phyloP scores from a whole-genome alignment of 352 stramenopile species.

The Pythium dissimile region DNA sequence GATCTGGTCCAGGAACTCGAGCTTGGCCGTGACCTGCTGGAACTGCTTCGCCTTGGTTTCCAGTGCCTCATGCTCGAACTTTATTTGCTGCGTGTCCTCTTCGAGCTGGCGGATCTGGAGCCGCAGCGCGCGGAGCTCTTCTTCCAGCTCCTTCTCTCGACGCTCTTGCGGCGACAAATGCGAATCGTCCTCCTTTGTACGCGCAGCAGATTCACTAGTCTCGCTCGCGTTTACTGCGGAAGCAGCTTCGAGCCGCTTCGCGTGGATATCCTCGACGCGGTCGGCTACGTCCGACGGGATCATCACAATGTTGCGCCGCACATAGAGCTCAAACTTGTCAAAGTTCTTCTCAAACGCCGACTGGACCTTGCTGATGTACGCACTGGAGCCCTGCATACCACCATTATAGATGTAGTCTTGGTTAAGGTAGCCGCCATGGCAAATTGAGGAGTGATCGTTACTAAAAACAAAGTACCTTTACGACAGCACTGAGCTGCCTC shows the following conservation, averaged over 20 bases:
- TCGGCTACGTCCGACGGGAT: conserved; percentile 43
- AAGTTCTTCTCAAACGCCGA: conserved; percentile 77
- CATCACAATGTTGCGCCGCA: conserved; percentile 70
- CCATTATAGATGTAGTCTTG: background rate
- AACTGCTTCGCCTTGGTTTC: conserved; percentile 38
- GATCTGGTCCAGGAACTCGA: conserved; percentile 50
- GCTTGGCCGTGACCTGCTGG: conserved; percentile 26
- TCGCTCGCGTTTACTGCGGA: background rate
- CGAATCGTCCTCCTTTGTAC: conserved; percentile 14
- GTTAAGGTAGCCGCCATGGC: too few species aligned
- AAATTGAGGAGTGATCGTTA: too few species aligned
- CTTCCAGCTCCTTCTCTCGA: conserved; percentile 34
- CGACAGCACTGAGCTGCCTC: conserved; percentile 52
- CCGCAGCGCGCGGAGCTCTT: conserved; percentile 37
- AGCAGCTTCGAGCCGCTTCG: conserved; percentile 18
- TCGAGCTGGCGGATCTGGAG: conserved; percentile 26
- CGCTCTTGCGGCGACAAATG: conserved; percentile 40
- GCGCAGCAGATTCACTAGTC: background rate
- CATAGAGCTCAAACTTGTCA: conserved; percentile 81
- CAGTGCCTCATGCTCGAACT: conserved; percentile 46
- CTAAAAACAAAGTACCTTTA: conserved; percentile 51
- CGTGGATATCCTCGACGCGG: conserved; percentile 37
- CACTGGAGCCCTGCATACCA: conserved; percentile 33
- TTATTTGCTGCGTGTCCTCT: conserved; percentile 31
- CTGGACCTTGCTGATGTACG: conserved; percentile 64